Evolutionary conservation across 1,284 basidiomycete genomes (phyloP).

Genomic region (Rhodofomes roseus): DNA sequence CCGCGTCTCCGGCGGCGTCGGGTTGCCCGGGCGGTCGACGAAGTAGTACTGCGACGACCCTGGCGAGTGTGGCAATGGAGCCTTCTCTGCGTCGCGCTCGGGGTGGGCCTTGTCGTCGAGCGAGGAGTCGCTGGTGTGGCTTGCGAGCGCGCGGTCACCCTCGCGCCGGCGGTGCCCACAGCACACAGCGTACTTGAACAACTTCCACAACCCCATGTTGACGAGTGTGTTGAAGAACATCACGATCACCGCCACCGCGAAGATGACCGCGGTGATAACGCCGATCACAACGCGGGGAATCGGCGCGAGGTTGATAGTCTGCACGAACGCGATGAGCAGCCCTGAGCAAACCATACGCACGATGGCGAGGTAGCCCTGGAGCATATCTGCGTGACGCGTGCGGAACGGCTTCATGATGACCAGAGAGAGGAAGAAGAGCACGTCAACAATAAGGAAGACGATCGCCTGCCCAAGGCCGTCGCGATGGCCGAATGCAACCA

Average conservation of each 20-base stretch:
- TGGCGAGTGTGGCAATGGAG: slow-evolving; percentile 15
- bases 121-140: slow-evolving; percentile 16
- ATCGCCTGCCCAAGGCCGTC: slow-evolving; percentile 73
- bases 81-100: slow-evolving; percentile 21
- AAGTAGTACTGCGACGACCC: slow-evolving; percentile 20
- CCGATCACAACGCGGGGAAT: slow-evolving; percentile 79
- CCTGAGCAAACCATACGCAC: slow-evolving; percentile 62
- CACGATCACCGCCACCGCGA: slow-evolving; percentile 54
- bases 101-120: slow-evolving; percentile 16
- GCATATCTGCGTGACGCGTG: slow-evolving; percentile 55
- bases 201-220: slow-evolving; percentile 34
- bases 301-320: slow-evolving; percentile 52
- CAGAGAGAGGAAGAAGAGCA: slow-evolving; percentile 51
- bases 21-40: slow-evolving; percentile 43
- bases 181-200: slow-evolving; percentile 20
- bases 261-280: slow-evolving; percentile 57
- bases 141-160: slow-evolving; percentile 20
- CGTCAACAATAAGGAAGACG: slow-evolving; percentile 67
- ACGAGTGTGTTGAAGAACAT: slow-evolving; percentile 57
- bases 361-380: slow-evolving; percentile 60
- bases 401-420: slow-evolving; percentile 54
- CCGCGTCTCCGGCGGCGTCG: slow-evolving; percentile 33
- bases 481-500: slow-evolving; percentile 68
- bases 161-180: slow-evolving; percentile 15
- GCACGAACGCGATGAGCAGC: slow-evolving; percentile 65